Percentiles rank a stretch among this genome's conserved stretches.
Evolutionary conservation across 495 filamentous ascomycete species (phyloP).

Genomic region (Xylaria scruposa): DNA sequence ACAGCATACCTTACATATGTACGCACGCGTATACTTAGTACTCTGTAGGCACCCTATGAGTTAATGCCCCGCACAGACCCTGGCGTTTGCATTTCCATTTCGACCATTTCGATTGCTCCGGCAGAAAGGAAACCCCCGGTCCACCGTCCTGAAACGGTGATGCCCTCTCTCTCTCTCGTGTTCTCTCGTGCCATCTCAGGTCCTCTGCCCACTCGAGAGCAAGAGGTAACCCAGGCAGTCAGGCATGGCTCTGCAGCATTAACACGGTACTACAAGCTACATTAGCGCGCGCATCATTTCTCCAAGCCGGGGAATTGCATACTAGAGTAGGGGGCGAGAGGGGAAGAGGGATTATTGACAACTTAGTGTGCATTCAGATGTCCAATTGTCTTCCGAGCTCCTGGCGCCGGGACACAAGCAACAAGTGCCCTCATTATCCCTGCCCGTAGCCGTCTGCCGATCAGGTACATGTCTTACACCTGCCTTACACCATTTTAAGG

Average conservation of each 20-base stretch:
- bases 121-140: slow-evolving; percentile 6
- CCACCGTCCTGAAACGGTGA: slow-evolving; percentile 22
- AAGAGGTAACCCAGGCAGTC: neutral
- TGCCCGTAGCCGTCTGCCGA: neutral
- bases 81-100: neutral
- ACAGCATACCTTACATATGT: neutral
- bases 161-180: neutral
- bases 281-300: slow-evolving; percentile 12
- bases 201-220: neutral
- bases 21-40: no score
- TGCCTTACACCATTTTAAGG: neutral
- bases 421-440: neutral
- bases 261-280: neutral
- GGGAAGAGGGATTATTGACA: neutral
- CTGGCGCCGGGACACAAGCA: slow-evolving; percentile 3
- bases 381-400: neutral
- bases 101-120: neutral
- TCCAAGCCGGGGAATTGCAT: neutral
- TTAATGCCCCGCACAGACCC: slow-evolving; percentile 5
- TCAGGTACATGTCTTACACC: neutral
- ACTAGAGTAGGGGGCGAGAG: neutral
- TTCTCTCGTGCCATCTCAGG: neutral
- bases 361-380: neutral
- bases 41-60: neutral
- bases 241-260: neutral